Evolutionary conservation across 106 monocot genomes (phyloP).

Genomic region (Dendrobium catenatum): DNA sequence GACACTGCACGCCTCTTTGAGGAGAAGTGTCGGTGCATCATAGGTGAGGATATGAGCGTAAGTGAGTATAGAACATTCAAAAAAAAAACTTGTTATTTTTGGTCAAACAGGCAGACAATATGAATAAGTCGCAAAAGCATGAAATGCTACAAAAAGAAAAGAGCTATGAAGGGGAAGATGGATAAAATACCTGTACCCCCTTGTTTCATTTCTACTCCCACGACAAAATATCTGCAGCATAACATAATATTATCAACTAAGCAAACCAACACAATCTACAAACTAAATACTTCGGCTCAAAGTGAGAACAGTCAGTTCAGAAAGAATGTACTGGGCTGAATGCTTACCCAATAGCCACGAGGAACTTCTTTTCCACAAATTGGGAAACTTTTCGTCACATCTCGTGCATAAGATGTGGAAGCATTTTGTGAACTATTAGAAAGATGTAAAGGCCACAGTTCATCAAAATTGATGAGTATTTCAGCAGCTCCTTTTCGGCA

Average conservation of each 20-base stretch:
- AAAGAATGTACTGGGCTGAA: background rate
- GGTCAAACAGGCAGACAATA: background rate
- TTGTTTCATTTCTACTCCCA: slow-evolving; percentile 81
- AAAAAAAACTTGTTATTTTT: background rate
- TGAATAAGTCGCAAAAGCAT: background rate
- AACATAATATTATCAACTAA: background rate
- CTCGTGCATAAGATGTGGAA: slow-evolving; percentile 19
- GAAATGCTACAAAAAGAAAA: background rate
- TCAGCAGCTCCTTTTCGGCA: slow-evolving; percentile 88
- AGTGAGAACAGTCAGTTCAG: background rate
- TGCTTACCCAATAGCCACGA: slow-evolving; percentile 87
- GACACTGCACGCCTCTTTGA: too few relatives aligned
- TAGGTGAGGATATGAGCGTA: too few relatives aligned
- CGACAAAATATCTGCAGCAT: slow-evolving; percentile 91
- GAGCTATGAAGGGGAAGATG: background rate
- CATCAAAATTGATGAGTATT: slow-evolving; percentile 79
- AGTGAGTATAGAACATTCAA: too few relatives aligned
- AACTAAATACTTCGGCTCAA: background rate
- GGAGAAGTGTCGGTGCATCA: too few relatives aligned
- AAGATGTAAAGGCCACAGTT: slow-evolving; percentile 53
- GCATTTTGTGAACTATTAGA: slow-evolving; percentile 20
- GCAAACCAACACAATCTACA: background rate
- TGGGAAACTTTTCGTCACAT: slow-evolving; percentile 20
- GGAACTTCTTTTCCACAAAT: slow-evolving; percentile 96
- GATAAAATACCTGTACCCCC: slow-evolving; percentile 76